Conservation (phyloP, 1,139 yeast species). For the Taphrina communis region DNA sequence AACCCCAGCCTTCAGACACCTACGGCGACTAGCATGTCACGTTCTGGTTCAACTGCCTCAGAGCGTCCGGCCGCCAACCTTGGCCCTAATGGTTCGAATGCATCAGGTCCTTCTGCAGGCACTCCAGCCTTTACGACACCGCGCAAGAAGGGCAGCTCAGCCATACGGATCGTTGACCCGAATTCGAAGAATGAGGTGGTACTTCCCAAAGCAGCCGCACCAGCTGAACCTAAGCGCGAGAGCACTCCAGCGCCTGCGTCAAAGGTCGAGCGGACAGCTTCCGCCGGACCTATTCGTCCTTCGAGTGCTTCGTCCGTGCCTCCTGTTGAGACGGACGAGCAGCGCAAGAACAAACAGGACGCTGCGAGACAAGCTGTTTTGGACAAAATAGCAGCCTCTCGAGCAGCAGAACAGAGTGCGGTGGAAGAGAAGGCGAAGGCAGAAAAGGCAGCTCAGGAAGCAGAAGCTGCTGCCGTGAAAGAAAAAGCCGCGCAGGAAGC, state of each 20-base stretch:
- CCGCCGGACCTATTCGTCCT: constrained; percentile 20
- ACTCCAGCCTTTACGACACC: constrained; percentile 38
- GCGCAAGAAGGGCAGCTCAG: constrained; percentile 45
- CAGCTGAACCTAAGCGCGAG: constrained; percentile 41
- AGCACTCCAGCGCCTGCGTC: constrained; percentile 14
- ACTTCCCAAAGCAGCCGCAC: constrained; percentile 45
- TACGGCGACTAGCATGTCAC: constrained; percentile 12
- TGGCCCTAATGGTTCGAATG: neutral
- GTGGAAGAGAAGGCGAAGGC: constrained; percentile 13
- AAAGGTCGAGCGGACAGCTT: constrained; percentile 19
- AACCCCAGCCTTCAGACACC: constrained; percentile 29
- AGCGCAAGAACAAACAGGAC: constrained; percentile 31
- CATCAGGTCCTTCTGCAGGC: constrained; percentile 7
- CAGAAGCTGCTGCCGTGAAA: constrained; percentile 46
- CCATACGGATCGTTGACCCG: constrained; percentile 47
- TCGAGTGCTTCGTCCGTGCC: neutral
- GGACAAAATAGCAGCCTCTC: constrained; percentile 29
- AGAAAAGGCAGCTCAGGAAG: constrained; percentile 44
- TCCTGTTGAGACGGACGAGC: constrained; percentile 28
- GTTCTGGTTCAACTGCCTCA: constrained; percentile 27
- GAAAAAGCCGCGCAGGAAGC: constrained; percentile 46
- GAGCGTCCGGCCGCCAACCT: constrained; percentile 18
- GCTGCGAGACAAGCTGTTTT: constrained; percentile 32
- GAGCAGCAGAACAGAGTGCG: constrained; percentile 24
- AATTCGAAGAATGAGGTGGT: constrained; percentile 47